These are phyloP conservation scores for Russula foetens DNA, from an alignment of 768 basidiomycete species.

Conservation along the genomic window DNA sequence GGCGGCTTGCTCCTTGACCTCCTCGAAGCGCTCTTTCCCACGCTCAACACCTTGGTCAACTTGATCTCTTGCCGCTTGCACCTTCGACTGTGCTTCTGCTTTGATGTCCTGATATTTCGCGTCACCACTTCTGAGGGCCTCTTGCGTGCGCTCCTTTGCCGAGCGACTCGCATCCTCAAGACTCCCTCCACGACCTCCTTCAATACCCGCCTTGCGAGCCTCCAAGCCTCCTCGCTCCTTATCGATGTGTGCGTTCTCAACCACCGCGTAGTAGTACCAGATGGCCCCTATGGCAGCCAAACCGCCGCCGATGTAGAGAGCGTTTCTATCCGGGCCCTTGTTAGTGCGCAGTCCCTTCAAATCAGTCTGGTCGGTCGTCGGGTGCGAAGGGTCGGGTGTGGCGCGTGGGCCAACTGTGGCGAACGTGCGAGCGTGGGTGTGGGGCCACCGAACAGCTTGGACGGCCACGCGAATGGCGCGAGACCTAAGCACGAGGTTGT, in stretches of 20 bases:
- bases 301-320: conserved; percentile 3
- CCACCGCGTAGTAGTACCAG: conserved; percentile 14
- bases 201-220: not conserved
- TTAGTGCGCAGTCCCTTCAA: not conserved
- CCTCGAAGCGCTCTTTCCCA: conserved; percentile 6
- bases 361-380: not conserved
- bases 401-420: not conserved
- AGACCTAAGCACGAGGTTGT: not conserved
- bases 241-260: not conserved
- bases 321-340: not conserved
- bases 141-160: not conserved
- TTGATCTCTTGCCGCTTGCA: not conserved
- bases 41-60: not conserved
- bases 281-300: conserved; percentile 7
- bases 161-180: not conserved
- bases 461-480: not conserved
- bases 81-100: not conserved
- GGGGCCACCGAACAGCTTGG: not conserved
- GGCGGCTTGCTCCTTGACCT: not conserved
- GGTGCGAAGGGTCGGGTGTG: not conserved
- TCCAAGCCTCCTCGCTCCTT: not conserved
- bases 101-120: conserved; percentile 8
- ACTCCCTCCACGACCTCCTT: not conserved
- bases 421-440: not conserved
- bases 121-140: not conserved